A percentile compares a stretch with the other conserved stretches of the same genome.
Conservation (phyloP, 2,329 filamentous ascomycete genomes). For the Phyllosticta capitalensis region DNA sequence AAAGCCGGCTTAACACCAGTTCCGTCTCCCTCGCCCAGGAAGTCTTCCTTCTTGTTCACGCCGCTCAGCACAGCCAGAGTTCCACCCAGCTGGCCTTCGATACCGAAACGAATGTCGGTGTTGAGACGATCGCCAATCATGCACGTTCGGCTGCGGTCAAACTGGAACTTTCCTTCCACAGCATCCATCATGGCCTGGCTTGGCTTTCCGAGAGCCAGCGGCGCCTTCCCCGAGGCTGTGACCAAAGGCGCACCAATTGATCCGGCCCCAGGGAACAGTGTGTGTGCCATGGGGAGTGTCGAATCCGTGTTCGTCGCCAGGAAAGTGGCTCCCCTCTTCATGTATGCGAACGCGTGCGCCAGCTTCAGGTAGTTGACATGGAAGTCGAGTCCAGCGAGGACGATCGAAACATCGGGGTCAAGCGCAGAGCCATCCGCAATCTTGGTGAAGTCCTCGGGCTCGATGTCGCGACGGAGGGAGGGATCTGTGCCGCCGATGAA, state of each 20-base stretch:
- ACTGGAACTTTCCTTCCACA: constrained; percentile 88
- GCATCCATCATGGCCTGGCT: constrained; percentile 99
- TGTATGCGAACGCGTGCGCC: constrained; percentile 74
- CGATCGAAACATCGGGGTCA: constrained; percentile 81
- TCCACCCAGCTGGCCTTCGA: constrained; percentile 82
- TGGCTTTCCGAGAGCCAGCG: constrained; percentile 79
- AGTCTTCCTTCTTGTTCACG: constrained; percentile 76
- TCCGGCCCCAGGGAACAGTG: constrained; percentile 86
- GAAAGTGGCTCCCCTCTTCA: constrained; percentile 72
- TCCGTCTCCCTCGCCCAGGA: constrained; percentile 57
- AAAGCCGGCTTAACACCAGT: constrained; percentile 64
- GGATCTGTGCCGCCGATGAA: constrained; percentile 84
- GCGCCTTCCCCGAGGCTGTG: constrained; percentile 53
- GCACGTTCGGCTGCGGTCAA: constrained; percentile 75
- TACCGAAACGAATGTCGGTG: constrained; percentile 92
- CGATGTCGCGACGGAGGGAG: constrained; percentile 65
- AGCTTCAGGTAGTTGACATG: constrained; percentile 94
- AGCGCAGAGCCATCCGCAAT: constrained; percentile 65
- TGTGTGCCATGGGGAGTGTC: constrained; percentile 71
- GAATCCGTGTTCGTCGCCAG: constrained; percentile 90
- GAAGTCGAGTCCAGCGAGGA: constrained; percentile 85
- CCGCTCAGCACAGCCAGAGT: constrained; percentile 87
- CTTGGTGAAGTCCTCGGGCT: constrained; percentile 66
- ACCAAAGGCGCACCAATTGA: constrained; percentile 69
- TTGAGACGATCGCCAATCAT: constrained; percentile 94